Base-by-base conservation (phyloP, 2,329 filamentous ascomycete species). In the Cyphellophora attinorum region DNA sequence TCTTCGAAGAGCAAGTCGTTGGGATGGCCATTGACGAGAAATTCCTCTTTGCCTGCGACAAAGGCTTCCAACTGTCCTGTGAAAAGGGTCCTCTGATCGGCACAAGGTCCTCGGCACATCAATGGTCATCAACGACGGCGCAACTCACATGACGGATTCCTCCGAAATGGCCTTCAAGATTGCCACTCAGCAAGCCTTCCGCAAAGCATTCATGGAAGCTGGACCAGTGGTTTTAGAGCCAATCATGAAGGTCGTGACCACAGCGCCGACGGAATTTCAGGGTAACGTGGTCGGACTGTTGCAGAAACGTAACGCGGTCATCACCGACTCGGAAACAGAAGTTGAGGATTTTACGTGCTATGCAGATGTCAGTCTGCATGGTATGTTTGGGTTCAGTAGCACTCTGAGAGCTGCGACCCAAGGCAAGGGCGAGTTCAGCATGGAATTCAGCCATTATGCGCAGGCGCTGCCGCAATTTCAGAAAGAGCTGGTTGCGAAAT, bases 391-490 rank as follows among this genome's bases (percentile, higher is more conserved):
- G 44, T 96, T 98, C 66, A 88, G 80, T 53, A 84, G 80, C 27
- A 84, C 94, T 62, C 64, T 98, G 48, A 76, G 91, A 50, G 91
- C 91, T 11, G 84, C 88, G 14, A 96, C 88, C 2, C 91, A 98
- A 66, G 91, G 91, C 43, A 98, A 98, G 72, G 91, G 91, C 52
- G 91, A 98, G 67, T 98, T 95, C 57, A 82, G 75, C 52, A 96
- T 98, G 91, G 91, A 98, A 64, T 98, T 98, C 55, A 91, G 83
- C 60, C 91, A 96, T 65, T 98, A 98, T 54, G 78, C 83, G 34
- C 71, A 85, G 33, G 85, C 91, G 39, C 82, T 88, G 31, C 76
- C 77, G 51, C 88, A 96, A 56, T 59, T 96, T 59, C 91, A 98
- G 81, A 81, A 74, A 60, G 79, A 83, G 56, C 60, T 84, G 32